Conservation (phyloP, 2,329 filamentous ascomycete genomes). For the Monilinia vaccinii-corymbosi region DNA sequence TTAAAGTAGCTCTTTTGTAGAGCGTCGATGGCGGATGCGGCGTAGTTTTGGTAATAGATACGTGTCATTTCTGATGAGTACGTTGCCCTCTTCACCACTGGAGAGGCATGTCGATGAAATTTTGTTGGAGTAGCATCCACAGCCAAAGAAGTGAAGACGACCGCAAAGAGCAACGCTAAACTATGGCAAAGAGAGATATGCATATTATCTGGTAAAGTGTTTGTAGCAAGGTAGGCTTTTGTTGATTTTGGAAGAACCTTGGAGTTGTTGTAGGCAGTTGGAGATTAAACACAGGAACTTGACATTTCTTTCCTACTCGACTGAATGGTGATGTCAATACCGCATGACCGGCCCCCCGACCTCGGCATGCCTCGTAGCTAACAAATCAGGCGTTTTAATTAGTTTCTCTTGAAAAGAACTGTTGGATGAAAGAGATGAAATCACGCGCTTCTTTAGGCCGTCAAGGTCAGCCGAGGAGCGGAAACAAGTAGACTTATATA, state of each 20-base stretch:
- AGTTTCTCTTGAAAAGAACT: background rate
- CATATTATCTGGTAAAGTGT: background rate
- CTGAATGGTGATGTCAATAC: background rate
- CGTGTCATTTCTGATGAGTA: background rate
- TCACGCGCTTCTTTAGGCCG: background rate
- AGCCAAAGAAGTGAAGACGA: background rate
- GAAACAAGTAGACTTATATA: background rate
- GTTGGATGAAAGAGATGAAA: background rate
- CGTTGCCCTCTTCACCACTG: background rate
- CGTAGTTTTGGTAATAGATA: slow-evolving; percentile 5
- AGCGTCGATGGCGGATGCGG: slow-evolving; percentile 2
- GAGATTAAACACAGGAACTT: background rate
- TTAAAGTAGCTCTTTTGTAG: slow-evolving; percentile 37
- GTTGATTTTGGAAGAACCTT: background rate
- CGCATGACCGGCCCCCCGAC: background rate
- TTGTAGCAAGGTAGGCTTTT: background rate
- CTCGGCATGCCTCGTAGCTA: background rate
- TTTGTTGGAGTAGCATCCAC: background rate
- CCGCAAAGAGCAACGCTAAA: background rate
- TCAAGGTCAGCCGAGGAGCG: background rate
- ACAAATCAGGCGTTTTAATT: background rate
- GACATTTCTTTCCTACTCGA: background rate
- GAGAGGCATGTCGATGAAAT: background rate
- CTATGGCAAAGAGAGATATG: background rate
- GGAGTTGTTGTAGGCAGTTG: background rate